phyloP scores from a whole-genome alignment of 805 yeast genomes.

The Metschnikowia borealis region DNA sequence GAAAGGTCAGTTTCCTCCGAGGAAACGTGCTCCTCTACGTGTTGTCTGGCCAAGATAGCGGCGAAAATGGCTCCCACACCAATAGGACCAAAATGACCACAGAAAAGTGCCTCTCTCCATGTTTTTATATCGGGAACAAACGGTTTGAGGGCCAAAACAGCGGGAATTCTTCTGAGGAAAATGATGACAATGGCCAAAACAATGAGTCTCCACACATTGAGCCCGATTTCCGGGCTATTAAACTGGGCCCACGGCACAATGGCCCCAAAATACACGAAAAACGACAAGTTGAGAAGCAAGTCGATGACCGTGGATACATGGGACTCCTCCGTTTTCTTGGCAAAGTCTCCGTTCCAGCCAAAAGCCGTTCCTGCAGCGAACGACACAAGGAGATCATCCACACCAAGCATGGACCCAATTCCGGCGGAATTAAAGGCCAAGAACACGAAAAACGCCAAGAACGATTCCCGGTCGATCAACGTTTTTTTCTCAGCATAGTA shows the following conservation, averaged over 20 bases:
- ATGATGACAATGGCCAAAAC: constrained; percentile 70
- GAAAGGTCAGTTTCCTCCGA: constrained; percentile 57
- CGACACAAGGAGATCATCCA: constrained; percentile 82
- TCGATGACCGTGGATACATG: constrained; percentile 91
- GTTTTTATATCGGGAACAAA: constrained; percentile 81
- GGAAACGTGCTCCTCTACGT: constrained; percentile 51
- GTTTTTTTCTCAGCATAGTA: constrained; percentile 65
- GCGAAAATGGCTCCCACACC: constrained; percentile 94
- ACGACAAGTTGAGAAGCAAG: constrained; percentile 74
- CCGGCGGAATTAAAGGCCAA: constrained; percentile 85
- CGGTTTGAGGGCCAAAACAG: constrained; percentile 69
- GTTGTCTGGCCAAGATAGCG: constrained; percentile 71
- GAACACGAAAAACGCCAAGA: constrained; percentile 77
- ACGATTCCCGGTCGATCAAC: constrained; percentile 83
- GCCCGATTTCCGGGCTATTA: constrained; percentile 58
- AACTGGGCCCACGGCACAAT: constrained; percentile 84
- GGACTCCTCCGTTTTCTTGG: constrained; percentile 75
- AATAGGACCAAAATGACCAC: constrained; percentile 95
- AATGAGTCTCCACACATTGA: constrained; percentile 75
- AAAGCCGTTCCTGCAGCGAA: constrained; percentile 93
- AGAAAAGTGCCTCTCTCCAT: constrained; percentile 91
- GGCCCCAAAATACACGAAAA: constrained; percentile 86
- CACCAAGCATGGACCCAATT: constrained; percentile 80
- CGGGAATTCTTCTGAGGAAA: constrained; percentile 78
- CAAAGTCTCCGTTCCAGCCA: constrained; percentile 91